Evolutionary conservation across 495 filamentous ascomycete genomes (phyloP).

Genomic region (Chlorociboria aeruginascens): DNA sequence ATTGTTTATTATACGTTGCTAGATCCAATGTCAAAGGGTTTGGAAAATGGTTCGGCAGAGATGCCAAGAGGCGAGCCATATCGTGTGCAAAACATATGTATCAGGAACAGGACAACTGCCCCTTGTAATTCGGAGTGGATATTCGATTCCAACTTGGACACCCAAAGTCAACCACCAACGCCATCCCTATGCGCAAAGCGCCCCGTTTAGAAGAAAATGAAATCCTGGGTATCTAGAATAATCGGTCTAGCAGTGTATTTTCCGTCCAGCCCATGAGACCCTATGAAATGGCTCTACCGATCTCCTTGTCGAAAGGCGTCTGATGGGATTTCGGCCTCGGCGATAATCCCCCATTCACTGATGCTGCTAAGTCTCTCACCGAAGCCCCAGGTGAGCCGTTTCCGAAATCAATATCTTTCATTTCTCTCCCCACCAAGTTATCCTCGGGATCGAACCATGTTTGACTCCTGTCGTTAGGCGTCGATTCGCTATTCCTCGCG

Average conservation of each 20-base stretch:
- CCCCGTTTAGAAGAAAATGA: not conserved
- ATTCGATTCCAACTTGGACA: too few species aligned
- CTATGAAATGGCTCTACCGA: constrained; percentile 20
- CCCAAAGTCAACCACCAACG: not conserved
- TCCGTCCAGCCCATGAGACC: not conserved
- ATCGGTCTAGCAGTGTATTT: not conserved
- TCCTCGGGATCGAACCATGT: constrained; percentile 14
- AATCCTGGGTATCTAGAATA: not conserved
- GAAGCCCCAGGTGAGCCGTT: constrained; percentile 14
- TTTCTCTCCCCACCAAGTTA: constrained; percentile 1
- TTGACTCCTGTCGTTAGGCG: not conserved
- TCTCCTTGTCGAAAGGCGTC: constrained; percentile 1
- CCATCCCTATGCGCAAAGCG: constrained; percentile 11
- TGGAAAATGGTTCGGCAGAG: too few species aligned
- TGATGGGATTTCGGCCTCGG: constrained; percentile 10
- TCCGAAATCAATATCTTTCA: constrained; percentile 3
- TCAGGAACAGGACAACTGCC: too few species aligned
- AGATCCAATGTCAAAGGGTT: too few species aligned
- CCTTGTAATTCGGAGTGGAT: too few species aligned
- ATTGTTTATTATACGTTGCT: too few species aligned
- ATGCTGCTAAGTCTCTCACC: constrained; percentile 2
- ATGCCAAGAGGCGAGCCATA: too few species aligned
- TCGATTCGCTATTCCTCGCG: not conserved
- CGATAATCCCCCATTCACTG: constrained; percentile 10
- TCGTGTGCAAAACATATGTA: too few species aligned